Percentiles rank a stretch among this genome's conserved stretches.
These are phyloP conservation scores for Spizellomyces punctatus DNA, from an alignment of 192 early-diverging fungal species.

Conservation along the genomic window DNA sequence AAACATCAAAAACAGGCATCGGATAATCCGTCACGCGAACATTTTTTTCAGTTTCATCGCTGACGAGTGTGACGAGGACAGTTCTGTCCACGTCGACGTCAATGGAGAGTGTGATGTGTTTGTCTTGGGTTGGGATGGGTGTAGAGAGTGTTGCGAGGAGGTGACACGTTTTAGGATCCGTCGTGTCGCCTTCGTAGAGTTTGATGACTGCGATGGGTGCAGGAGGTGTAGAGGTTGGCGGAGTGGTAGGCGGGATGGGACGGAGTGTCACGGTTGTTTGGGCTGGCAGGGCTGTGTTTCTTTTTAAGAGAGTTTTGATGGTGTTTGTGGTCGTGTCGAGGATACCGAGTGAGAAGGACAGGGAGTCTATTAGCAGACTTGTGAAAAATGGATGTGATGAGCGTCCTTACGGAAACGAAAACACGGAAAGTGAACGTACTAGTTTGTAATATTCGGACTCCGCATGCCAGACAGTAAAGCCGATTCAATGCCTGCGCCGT, in stretches of 20 bases:
- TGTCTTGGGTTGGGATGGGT: background rate
- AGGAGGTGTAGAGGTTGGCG: background rate
- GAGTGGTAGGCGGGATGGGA: background rate
- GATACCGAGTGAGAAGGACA: background rate
- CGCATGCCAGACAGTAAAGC: background rate
- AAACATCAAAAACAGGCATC: background rate
- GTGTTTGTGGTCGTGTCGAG: constrained; percentile 4
- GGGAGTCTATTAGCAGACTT: constrained; percentile 3
- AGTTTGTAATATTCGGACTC: constrained; percentile 1
- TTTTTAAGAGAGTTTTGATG: background rate
- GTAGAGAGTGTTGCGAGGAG: background rate
- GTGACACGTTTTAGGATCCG: background rate
- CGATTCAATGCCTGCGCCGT: constrained; percentile 1
- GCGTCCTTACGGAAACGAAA: background rate
- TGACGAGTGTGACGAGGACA: background rate
- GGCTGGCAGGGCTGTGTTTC: background rate
- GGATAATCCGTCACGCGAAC: constrained; percentile 4
- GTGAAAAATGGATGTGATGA: background rate
- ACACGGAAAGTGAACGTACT: background rate
- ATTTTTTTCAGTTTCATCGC: background rate
- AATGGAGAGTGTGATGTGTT: background rate
- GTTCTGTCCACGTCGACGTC: constrained; percentile 2
- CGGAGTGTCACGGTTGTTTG: background rate
- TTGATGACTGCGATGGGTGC: background rate
- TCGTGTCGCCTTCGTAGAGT: constrained; percentile 3